Evolutionary conservation across 2,329 filamentous ascomycete species (phyloP).

Genomic region (Penicillium sp.): DNA sequence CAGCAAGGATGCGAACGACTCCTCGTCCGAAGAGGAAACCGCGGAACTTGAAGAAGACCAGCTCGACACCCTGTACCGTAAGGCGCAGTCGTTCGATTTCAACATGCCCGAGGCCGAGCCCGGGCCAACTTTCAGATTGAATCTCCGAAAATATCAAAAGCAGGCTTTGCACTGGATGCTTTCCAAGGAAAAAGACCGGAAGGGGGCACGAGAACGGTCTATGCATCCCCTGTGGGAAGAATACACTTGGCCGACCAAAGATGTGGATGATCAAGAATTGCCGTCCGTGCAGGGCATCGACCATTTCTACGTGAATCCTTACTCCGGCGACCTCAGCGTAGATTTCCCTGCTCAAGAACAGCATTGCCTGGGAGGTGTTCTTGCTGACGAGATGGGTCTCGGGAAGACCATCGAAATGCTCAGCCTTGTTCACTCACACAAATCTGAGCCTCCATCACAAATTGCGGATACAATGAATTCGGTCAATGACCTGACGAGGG

Average conservation of each 20-base stretch:
- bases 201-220: constrained; percentile 63
- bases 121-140: constrained; percentile 72
- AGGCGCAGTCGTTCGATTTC: constrained; percentile 96
- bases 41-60: constrained; percentile 92
- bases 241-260: constrained; percentile 80
- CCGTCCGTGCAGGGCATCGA: constrained; percentile 59
- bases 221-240: constrained; percentile 99
- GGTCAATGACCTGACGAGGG: constrained; percentile 57
- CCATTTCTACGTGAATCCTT: constrained; percentile 92
- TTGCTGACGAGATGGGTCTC: constrained; percentile 94
- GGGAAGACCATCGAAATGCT: constrained; percentile 99
- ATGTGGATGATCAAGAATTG: constrained; percentile 74
- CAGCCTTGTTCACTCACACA: constrained; percentile 81
- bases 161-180: constrained; percentile 97
- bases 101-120: constrained; percentile 82
- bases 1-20: constrained; percentile 32
- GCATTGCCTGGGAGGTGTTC: constrained; percentile 83
- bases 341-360: constrained; percentile 92
- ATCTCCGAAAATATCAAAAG: constrained; percentile 85
- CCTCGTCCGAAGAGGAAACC: constrained; percentile 66
- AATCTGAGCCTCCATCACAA: constrained; percentile 46
- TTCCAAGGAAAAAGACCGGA: constrained; percentile 77
- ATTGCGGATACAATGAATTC: constrained; percentile 32
- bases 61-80: constrained; percentile 86
- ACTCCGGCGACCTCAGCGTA: constrained; percentile 86